Base-by-base conservation (phyloP, 352 stramenopile genomes). In the Globisporangium alternatum region DNA sequence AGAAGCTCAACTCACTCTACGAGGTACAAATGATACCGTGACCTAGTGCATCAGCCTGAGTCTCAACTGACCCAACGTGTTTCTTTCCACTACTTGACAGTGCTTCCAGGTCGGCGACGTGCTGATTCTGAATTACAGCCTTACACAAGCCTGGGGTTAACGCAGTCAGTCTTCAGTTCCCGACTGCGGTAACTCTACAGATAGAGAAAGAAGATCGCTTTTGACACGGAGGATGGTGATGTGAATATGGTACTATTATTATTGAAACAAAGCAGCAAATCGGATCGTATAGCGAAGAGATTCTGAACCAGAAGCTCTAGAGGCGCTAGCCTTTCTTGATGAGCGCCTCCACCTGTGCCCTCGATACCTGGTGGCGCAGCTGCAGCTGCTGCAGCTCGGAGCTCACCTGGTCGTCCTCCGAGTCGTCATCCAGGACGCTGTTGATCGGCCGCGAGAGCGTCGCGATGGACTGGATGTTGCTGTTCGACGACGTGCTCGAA, bases 71-170 rank as follows among this genome's bases (percentile, higher is more conserved):
- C 28, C 31, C 21, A 25, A 15, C 22, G 25, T n/a, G 17, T 52
- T 13, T 51, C 7, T 43, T 3, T 13, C 7, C 47, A 9, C 9
- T 33, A 4, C 12, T 33, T 17, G 31, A 35, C 55, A 95, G 86
- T 90, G 84, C 56, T 95, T 95, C 62, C 84, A 93, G 74, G 80
- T 89, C 1, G 81, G 81, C 0, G 81, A 91, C 53, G 76, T 91
- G 1, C 74, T 95, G 7, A 75, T 95, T n/a, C 76, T 95, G 17
- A 95, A 93, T 51, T 95, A 95, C 71, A 95, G 86, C 67, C 70
- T 93, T 30, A 92, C 83, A 0, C 86, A 95, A 17, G 86, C 86
- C 12, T 95, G 86, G 84, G 86, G 84, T 2, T 93, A 78, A 79
- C 5, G 44, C 31, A 35, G 28, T 22, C n/a, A 44, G 28, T 33